phyloP scores from a whole-genome alignment of 2,329 filamentous ascomycete species.

The Colletotrichum theobromicola region DNA sequence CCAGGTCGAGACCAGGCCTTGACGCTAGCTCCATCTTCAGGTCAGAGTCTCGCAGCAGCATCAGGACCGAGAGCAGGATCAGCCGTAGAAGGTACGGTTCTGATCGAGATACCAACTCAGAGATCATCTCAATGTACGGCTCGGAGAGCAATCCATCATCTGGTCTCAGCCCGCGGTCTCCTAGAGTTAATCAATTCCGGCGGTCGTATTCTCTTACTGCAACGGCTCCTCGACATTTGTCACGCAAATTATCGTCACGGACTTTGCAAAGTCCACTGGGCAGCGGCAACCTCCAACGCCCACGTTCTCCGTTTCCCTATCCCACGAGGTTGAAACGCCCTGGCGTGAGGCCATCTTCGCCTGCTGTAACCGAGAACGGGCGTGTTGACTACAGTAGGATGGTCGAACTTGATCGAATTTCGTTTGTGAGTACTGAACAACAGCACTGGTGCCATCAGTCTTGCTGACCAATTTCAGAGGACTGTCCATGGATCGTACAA shows the following conservation, averaged over 20 bases:
- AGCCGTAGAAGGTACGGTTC: conserved; percentile 52
- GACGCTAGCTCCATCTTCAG: conserved; percentile 31
- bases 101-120: conserved; percentile 57
- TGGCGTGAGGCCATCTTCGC: conserved; percentile 54
- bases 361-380: conserved; percentile 53
- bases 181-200: conserved; percentile 47
- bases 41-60: conserved; percentile 33
- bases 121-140: conserved; percentile 61
- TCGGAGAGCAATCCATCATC: conserved; percentile 52
- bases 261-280: conserved; percentile 55
- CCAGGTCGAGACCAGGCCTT: conserved; percentile 32
- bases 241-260: conserved; percentile 51
- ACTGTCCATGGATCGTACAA: conserved; percentile 49
- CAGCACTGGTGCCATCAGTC: not conserved
- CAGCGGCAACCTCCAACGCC: conserved; percentile 49
- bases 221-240: conserved; percentile 50
- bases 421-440: conserved; percentile 43
- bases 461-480: conserved; percentile 38
- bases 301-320: conserved; percentile 64
- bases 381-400: conserved; percentile 55
- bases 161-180: conserved; percentile 45
- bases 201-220: conserved; percentile 63
- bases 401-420: conserved; percentile 53
- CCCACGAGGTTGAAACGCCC: conserved; percentile 62
- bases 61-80: conserved; percentile 39